Base-by-base conservation (phyloP, 352 stramenopile genomes). In the Phytopythium chamaehyphon region DNA sequence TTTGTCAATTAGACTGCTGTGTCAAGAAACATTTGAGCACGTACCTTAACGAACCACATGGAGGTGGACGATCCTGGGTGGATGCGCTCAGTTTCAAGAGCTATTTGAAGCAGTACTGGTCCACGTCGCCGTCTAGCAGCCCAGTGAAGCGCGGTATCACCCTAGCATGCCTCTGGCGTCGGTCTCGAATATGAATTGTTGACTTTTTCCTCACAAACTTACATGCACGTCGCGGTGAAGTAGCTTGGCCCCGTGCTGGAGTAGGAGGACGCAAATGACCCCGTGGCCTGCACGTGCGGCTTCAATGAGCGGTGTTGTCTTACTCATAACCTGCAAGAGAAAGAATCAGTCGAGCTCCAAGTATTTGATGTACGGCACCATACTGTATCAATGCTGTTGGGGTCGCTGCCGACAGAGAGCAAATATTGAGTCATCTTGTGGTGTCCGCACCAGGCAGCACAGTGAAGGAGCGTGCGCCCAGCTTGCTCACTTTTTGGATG, bases 121-220 rank as follows among this genome's bases (percentile, higher is more conserved):
- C 77, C 74, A 35, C 81, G 78, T 1, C 59, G 57, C 26, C 79
- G 67, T 16, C 81, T 64, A 0, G 65, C 81, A 11, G 74, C 78
- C 76, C 76, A 90, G 49, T 92, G 81, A 12, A 92, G 81, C 9
- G 74, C 62, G 7, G 81, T 88, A 58, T 92, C 81, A 1, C 81
- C 81, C 76, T 83, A n/a, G n/a, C n/a, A n/a, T n/a, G n/a, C n/a
- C n/a, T n/a, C n/a, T n/a, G n/a, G n/a, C n/a, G n/a, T n/a, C n/a
- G n/a, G 52, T 12, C 24, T 44, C 14, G 10, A 31, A 16, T 6
- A 28, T 37, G 5, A 12, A 43, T 7, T 50, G 14, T n/a, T 21
- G n/a, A 42, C 9, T 33, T 33, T 5, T 33, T 33, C 28, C 6
- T 18, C 37, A 8, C 9, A 23, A 23, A 60, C 61, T 28, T 66